Conservation (phyloP, 805 yeast species). For the Grigorovia transvaalensis region DNA sequence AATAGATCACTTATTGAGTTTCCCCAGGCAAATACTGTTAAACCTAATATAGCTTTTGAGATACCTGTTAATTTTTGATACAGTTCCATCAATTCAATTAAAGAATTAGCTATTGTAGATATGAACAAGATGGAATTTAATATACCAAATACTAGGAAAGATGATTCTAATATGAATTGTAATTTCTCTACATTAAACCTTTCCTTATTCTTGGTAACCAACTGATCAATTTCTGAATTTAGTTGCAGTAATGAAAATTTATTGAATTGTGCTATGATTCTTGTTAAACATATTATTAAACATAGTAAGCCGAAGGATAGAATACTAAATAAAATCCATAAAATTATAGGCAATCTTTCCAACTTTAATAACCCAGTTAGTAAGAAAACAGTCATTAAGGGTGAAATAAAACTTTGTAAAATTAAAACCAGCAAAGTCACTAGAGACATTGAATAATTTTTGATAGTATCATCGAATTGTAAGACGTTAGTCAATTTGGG, state of each 20-base stretch:
- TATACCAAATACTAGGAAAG: slow-evolving; percentile 19
- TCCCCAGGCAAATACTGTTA: slow-evolving; percentile 90
- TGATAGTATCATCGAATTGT: slow-evolving; percentile 18
- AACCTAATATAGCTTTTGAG: slow-evolving; percentile 76
- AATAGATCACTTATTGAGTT: slow-evolving; percentile 88
- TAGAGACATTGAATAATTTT: slow-evolving; percentile 14
- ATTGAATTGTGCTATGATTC: slow-evolving; percentile 9
- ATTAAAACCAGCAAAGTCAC: slow-evolving; percentile 17
- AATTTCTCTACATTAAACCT: slow-evolving; percentile 13
- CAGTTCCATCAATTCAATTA: slow-evolving; percentile 27
- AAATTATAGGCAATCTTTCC: slow-evolving; percentile 3
- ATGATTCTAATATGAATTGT: slow-evolving; percentile 8
- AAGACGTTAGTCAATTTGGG: slow-evolving; percentile 25
- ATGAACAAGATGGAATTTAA: slow-evolving; percentile 27
- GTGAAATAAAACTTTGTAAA: slow-evolving; percentile 26
- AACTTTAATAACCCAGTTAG: slow-evolving; percentile 14
- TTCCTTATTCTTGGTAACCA: slow-evolving; percentile 7
- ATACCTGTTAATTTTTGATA: slow-evolving; percentile 31
- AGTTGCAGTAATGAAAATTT: slow-evolving; percentile 17
- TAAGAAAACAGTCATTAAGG: slow-evolving; percentile 15
- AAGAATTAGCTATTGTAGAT: slow-evolving; percentile 25
- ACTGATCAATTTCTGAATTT: slow-evolving; percentile 3
- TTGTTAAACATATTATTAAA: slow-evolving; percentile 7
- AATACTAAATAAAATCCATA: slow-evolving; percentile 4
- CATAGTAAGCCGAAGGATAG: neutral